Evolutionary conservation across 1,284 basidiomycete genomes (phyloP).

Genomic region (Cutaneotrichosporon cutaneum): DNA sequence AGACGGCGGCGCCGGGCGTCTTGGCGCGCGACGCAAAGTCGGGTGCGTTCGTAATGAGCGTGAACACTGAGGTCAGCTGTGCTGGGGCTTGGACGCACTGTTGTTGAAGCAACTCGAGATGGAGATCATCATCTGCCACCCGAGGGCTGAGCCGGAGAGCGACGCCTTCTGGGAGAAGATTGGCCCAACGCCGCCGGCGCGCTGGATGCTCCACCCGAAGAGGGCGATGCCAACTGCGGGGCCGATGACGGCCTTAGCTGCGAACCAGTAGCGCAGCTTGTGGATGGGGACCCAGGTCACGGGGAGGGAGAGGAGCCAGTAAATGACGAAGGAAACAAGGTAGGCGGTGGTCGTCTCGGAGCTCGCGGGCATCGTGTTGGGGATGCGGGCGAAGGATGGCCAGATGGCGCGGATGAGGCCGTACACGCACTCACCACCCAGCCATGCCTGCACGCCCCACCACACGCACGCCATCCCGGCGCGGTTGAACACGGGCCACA

Average conservation of each 20-base stretch:
- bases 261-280: conserved; percentile 78
- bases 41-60: conserved; percentile 62
- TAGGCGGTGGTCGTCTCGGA: conserved; percentile 54
- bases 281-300: conserved; percentile 78
- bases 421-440: conserved; percentile 66
- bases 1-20: conserved; percentile 65
- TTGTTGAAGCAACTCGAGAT: conserved; percentile 77
- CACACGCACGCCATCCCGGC: conserved; percentile 59
- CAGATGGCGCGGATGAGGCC: conserved; percentile 71
- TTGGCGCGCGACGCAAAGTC: conserved; percentile 70
- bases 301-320: conserved; percentile 76
- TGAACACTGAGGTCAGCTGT: conserved; percentile 34
- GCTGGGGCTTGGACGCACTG: conserved; percentile 52
- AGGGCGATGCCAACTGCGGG: conserved; percentile 70
- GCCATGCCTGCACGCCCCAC: conserved; percentile 78
- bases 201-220: conserved; percentile 76
- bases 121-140: conserved; percentile 75
- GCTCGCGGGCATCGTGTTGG: conserved; percentile 66
- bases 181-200: conserved; percentile 76
- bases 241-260: conserved; percentile 68
- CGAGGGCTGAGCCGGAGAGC: conserved; percentile 67
- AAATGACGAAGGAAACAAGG: conserved; percentile 75
- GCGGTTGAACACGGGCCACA: conserved; percentile 21
- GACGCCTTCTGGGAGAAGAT: conserved; percentile 67
- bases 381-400: conserved; percentile 68